Evolutionary conservation across 2,329 filamentous ascomycete genomes (phyloP).

Genomic region (Claviceps humidiphila): DNA sequence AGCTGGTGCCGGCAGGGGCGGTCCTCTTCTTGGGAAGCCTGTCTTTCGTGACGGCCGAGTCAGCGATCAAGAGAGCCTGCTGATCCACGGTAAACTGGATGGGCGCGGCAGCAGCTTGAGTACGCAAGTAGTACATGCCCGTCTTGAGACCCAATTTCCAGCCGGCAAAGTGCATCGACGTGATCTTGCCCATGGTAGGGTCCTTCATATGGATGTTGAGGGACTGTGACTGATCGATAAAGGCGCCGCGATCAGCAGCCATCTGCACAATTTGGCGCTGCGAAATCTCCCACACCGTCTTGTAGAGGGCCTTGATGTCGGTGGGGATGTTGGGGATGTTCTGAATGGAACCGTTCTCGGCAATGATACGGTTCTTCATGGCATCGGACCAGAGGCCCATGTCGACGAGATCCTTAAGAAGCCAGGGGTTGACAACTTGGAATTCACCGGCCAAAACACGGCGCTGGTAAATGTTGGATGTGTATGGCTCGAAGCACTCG

Average conservation of each 20-base stretch:
- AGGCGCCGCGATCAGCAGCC: slow-evolving; percentile 95
- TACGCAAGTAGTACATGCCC: slow-evolving; percentile 99
- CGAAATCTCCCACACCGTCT: slow-evolving; percentile 99
- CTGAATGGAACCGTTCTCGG: slow-evolving; percentile 89
- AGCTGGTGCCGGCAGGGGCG: slow-evolving; percentile 39
- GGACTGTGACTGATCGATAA: slow-evolving; percentile 97
- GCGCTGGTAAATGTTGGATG: slow-evolving; percentile 98
- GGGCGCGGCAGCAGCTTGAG: slow-evolving; percentile 88
- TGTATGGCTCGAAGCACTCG: slow-evolving; percentile 99
- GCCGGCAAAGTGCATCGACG: slow-evolving; percentile 96
- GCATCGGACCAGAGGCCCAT: slow-evolving; percentile 97
- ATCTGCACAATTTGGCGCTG: slow-evolving; percentile 94
- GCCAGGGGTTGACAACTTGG: slow-evolving; percentile 98
- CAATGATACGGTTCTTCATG: slow-evolving; percentile 99
- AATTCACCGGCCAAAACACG: slow-evolving; percentile 97
- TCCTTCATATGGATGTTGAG: slow-evolving; percentile 99
- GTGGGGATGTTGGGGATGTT: slow-evolving; percentile 93
- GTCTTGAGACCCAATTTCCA: slow-evolving; percentile 99
- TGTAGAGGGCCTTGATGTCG: slow-evolving; percentile 94
- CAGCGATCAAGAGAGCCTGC: slow-evolving; percentile 77
- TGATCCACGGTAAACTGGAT: slow-evolving; percentile 99
- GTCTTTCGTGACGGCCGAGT: slow-evolving; percentile 61
- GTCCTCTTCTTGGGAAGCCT: slow-evolving; percentile 56
- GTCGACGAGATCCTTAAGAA: slow-evolving; percentile 95
- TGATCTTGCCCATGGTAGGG: slow-evolving; percentile 99